phyloP scores from a whole-genome alignment of 768 basidiomycete species.

The Serendipita sp. region DNA sequence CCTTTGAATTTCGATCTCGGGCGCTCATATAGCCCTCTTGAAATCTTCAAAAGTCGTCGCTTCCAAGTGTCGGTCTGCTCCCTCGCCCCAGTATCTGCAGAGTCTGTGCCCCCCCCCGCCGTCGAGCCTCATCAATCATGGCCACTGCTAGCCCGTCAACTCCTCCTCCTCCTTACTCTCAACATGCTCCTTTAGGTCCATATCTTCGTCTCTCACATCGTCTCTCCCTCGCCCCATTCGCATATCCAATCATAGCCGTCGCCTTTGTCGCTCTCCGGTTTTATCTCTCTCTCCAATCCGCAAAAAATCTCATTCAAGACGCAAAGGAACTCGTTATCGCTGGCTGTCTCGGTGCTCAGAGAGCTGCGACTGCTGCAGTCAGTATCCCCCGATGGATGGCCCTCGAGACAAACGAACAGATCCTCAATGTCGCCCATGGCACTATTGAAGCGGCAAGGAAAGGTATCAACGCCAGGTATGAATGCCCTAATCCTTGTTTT shows the following conservation, averaged over 20 bases:
- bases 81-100: no score
- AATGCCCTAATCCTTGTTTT: background rate
- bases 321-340: constrained; percentile 62
- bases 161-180: no score
- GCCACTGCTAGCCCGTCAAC: no score
- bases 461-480: constrained; percentile 42
- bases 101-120: no score
- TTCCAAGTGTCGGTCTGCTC: no score
- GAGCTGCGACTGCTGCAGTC: constrained; percentile 63
- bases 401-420: constrained; percentile 62
- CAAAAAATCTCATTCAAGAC: constrained; percentile 47
- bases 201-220: constrained; percentile 74
- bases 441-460: constrained; percentile 61
- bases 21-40: no score
- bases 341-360: constrained; percentile 73
- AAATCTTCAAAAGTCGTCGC: no score
- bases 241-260: constrained; percentile 78
- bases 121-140: no score
- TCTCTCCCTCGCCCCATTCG: constrained; percentile 79
- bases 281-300: constrained; percentile 51
- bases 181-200: constrained; percentile 22
- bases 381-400: constrained; percentile 85
- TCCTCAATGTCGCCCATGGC: constrained; percentile 62
- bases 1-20: no score
- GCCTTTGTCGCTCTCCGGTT: constrained; percentile 77